Evolutionary conservation across 345 rosid genomes (phyloP).

Genomic region (Eucalyptus curtisii): DNA sequence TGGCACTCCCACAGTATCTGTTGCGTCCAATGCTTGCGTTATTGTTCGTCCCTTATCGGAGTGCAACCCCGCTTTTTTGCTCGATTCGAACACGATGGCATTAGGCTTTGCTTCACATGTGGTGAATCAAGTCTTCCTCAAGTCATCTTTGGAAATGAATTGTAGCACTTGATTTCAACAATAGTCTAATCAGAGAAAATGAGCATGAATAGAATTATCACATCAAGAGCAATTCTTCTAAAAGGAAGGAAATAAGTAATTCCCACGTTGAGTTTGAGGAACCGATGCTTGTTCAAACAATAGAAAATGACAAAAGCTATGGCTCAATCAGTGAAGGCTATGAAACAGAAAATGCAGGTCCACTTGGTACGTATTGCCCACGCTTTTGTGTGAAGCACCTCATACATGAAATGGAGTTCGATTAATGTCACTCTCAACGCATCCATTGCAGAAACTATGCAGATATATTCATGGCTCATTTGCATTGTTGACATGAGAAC

Average conservation of each 20-base stretch:
- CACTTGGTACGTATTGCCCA: too few species aligned
- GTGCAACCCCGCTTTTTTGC: not conserved
- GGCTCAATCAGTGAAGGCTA: not conserved
- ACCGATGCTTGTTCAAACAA: not conserved
- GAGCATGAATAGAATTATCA: not conserved
- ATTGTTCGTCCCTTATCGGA: not conserved
- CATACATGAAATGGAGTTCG: not conserved
- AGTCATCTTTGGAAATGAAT: not conserved
- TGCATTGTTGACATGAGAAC: not conserved
- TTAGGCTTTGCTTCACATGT: not conserved
- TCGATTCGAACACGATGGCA: not conserved
- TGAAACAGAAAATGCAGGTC: not conserved
- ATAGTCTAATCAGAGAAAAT: not conserved
- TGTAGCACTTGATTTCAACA: not conserved
- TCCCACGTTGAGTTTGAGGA: not conserved
- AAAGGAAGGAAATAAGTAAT: not conserved
- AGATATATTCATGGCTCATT: not conserved
- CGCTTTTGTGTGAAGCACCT: not conserved
- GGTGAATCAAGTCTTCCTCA: not conserved
- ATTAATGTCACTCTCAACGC: accelerated
- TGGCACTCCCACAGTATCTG: not conserved
- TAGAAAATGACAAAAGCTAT: not conserved
- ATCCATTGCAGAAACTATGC: not conserved
- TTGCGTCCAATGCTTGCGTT: not conserved
- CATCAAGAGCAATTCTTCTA: not conserved